Evolutionary conservation across 768 basidiomycete genomes (phyloP).

Genomic region (Phaeotremella fagi): DNA sequence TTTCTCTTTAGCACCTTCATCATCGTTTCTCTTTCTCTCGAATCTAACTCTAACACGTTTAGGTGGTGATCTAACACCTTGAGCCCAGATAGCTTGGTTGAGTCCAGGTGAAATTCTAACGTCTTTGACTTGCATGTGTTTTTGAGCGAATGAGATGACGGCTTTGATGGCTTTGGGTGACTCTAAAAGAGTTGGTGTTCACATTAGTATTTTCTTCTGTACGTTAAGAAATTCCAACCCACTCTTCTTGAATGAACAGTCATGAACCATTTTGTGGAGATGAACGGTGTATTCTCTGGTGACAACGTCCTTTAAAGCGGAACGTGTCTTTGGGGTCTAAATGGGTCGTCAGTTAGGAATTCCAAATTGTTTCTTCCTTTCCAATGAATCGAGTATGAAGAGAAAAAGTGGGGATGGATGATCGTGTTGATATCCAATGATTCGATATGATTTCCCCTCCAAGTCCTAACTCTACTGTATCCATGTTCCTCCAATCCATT

Average conservation of each 20-base stretch:
- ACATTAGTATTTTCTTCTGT: conserved; percentile 3
- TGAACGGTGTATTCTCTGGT: conserved; percentile 99
- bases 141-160: conserved; percentile 82
- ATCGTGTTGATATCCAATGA: no score
- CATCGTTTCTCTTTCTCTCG: conserved; percentile 98
- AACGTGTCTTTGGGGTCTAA: conserved; percentile 69
- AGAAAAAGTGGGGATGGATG: no score
- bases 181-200: conserved; percentile 19
- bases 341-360: neutral
- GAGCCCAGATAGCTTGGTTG: conserved; percentile 91
- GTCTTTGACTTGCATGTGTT: conserved; percentile 92
- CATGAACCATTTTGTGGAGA: conserved; percentile 89
- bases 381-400: no score
- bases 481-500: no score
- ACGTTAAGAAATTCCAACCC: conserved; percentile 7
- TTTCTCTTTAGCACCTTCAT: conserved; percentile 97
- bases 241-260: conserved; percentile 93
- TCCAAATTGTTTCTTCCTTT: no score
- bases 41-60: conserved; percentile 87
- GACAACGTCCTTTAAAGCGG: conserved; percentile 95
- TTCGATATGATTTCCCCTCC: no score
- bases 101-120: conserved; percentile 91
- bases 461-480: no score
- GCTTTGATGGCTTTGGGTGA: conserved; percentile 96
- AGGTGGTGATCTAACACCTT: conserved; percentile 89